phyloP scores from a whole-genome alignment of 2,329 filamentous ascomycete species.

The Dactylellina cionopaga region DNA sequence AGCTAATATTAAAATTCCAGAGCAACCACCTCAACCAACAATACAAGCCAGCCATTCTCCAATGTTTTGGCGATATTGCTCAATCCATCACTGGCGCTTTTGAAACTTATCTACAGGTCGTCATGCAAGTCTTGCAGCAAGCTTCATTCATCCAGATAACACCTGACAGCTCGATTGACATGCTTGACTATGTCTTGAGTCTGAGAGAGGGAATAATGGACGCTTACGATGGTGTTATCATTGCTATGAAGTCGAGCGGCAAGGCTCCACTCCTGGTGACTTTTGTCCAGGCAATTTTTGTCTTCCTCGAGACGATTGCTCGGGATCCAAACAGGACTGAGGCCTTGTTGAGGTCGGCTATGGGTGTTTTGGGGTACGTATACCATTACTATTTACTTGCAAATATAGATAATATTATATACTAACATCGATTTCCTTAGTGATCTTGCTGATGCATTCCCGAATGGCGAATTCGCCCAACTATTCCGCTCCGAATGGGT shows the following conservation, averaged over 20 bases:
- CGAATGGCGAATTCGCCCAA: slow-evolving; percentile 82
- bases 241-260: slow-evolving; percentile 84
- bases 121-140: slow-evolving; percentile 93
- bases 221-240: slow-evolving; percentile 96
- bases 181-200: slow-evolving; percentile 95
- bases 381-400: not conserved
- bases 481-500: slow-evolving; percentile 94
- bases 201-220: slow-evolving; percentile 98
- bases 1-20: slow-evolving; percentile 63
- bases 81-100: slow-evolving; percentile 92
- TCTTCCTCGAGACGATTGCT: slow-evolving; percentile 81
- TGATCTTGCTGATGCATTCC: slow-evolving; percentile 93
- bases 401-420: not conserved
- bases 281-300: slow-evolving; percentile 86
- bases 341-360: slow-evolving; percentile 87
- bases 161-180: slow-evolving; percentile 86
- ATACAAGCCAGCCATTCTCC: slow-evolving; percentile 96
- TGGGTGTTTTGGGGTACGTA: slow-evolving; percentile 93
- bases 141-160: slow-evolving; percentile 83
- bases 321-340: slow-evolving; percentile 89
- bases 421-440: slow-evolving; percentile 65
- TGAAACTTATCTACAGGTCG: slow-evolving; percentile 89
- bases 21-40: slow-evolving; percentile 89
- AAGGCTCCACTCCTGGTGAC: slow-evolving; percentile 72
- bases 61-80: slow-evolving; percentile 97